Evolutionary conservation across 2,329 filamentous ascomycete species (phyloP).

Genomic region (Gaeumannomyces tritici): DNA sequence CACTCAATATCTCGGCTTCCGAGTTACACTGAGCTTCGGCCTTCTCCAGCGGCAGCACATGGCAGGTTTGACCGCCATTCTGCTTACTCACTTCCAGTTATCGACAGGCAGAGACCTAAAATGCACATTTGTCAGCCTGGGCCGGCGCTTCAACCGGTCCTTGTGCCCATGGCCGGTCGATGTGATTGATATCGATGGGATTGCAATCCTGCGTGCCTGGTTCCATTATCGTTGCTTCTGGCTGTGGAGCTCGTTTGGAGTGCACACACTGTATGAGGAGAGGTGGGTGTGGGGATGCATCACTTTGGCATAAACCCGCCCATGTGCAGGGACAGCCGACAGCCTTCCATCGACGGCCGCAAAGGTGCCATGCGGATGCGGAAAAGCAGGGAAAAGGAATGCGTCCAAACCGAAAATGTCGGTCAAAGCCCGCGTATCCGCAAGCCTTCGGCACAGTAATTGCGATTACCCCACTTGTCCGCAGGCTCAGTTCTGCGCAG

Average conservation of each 20-base stretch:
- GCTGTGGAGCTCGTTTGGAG: too few species aligned
- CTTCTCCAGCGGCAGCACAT: neutral
- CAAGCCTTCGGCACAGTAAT: neutral
- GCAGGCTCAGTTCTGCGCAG: neutral
- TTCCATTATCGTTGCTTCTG: too few species aligned
- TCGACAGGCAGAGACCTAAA: neutral
- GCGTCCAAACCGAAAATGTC: neutral
- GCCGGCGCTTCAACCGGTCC: too few species aligned
- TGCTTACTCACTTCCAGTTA: neutral
- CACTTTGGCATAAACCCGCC: neutral
- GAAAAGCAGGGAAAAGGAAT: neutral
- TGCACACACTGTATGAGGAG: too few species aligned
- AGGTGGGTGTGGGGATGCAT: too few species aligned
- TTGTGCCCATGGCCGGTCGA: neutral
- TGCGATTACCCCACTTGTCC: too few species aligned
- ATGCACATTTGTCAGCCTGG: neutral
- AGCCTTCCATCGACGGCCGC: neutral
- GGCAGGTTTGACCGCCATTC: neutral
- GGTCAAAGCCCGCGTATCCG: neutral
- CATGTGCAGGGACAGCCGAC: neutral
- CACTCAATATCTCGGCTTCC: neutral
- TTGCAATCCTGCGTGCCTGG: too few species aligned
- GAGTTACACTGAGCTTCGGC: neutral
- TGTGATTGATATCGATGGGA: neutral
- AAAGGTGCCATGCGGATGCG: neutral